phyloP scores from a whole-genome alignment of 208 protist genomes.

The Histomonas meleagridis region DNA sequence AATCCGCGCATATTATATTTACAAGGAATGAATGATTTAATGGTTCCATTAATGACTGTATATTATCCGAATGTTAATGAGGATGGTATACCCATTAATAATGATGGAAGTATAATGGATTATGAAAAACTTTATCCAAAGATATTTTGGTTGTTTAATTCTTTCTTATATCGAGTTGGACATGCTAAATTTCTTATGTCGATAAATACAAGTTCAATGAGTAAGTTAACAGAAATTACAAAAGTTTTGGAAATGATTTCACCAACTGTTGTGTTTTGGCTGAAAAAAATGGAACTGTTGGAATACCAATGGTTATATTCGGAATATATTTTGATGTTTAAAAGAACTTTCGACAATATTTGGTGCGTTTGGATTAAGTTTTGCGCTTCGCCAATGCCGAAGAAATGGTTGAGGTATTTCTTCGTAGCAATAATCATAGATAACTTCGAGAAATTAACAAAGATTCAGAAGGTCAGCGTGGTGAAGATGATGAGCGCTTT shows the following conservation, averaged over 20 bases:
- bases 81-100: neutral
- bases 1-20: neutral
- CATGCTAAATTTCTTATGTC: neutral
- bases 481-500: neutral
- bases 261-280: neutral
- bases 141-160: slow-evolving; percentile 12
- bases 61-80: neutral
- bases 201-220: neutral
- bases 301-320: neutral
- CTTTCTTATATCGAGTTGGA: neutral
- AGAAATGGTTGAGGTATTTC: neutral
- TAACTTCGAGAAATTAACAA: neutral
- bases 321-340: slow-evolving; percentile 7
- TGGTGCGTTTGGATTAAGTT: slow-evolving; percentile 4
- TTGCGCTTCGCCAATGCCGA: neutral
- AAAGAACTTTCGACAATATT: neutral
- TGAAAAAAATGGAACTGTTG: neutral
- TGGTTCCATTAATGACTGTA: neutral
- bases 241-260: neutral
- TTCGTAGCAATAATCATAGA: neutral
- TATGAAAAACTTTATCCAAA: neutral
- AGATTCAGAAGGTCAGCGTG: neutral
- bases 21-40: slow-evolving; percentile 27
- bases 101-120: neutral
- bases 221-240: neutral